Conservation (phyloP, 1,139 yeast species). For the Oligophagozyma castellii region DNA sequence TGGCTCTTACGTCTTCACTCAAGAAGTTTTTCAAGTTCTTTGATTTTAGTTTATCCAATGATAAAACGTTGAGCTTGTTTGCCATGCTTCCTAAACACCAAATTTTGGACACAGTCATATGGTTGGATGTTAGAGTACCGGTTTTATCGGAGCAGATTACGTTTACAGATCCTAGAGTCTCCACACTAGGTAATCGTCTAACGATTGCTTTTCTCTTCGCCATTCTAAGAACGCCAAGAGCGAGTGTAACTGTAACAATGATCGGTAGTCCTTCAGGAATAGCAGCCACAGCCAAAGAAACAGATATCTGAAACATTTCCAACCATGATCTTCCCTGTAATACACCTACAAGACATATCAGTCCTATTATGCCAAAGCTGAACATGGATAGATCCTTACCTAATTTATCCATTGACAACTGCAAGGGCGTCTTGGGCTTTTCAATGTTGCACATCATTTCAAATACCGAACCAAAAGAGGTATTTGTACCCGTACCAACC, state of each 20-base stretch:
- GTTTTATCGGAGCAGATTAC: conserved; percentile 93
- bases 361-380: conserved; percentile 74
- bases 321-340: conserved; percentile 87
- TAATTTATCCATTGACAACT: conserved; percentile 83
- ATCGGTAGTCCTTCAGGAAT: conserved; percentile 97
- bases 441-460: conserved; percentile 90
- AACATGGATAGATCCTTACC: conserved; percentile 79
- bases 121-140: conserved; percentile 88
- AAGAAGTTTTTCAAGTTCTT: conserved; percentile 32
- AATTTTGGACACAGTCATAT: conserved; percentile 77
- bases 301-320: conserved; percentile 95
- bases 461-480: conserved; percentile 83
- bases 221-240: conserved; percentile 91
- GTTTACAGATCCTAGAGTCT: conserved; percentile 88
- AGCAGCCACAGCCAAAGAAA: conserved; percentile 93
- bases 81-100: conserved; percentile 63
- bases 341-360: conserved; percentile 76
- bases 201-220: conserved; percentile 88
- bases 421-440: conserved; percentile 93
- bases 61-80: conserved; percentile 31
- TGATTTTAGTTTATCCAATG: conserved; percentile 36
- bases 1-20: conserved; percentile 37
- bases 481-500: conserved; percentile 74
- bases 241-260: conserved; percentile 90
- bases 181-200: conserved; percentile 85